Evolutionary conservation across 352 stramenopile genomes (phyloP), one percentile per base, ranked within the genome.

Genomic region (Lagenidium giganteum): DNA sequence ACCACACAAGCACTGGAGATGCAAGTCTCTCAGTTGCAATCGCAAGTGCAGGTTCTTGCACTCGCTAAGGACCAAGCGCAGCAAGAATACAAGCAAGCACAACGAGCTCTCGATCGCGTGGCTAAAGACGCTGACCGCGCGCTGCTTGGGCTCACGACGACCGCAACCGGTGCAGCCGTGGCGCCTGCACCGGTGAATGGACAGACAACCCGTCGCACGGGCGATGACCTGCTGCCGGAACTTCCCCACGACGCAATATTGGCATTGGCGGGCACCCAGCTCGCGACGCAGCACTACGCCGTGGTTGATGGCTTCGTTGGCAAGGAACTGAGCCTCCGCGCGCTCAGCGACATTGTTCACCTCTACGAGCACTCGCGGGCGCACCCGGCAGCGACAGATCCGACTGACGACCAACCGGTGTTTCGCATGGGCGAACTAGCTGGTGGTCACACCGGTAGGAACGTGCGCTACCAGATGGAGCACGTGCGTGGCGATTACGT

Each of bases 401-500:
- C 12, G 6, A 11, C 24, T 42, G 27, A 4, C 13, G 11, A 38
- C 11, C 7, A 12, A 18, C 32, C 32, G 16, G 32, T 20, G 16
- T 72, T 80, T 28, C 33, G 53, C 22, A 40, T 63, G 3, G 68
- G 64, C 3, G 69, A 72, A 12, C 66, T 81, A 2, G 65, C 69
- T 1, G 65, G 65, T 4, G 69, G 69, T 20, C 64, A 61, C 30
- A 71, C 69, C 5, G 69, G 69, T 2, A 49, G 53, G 12, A 76
- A 71, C 27, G 27, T 78, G 5, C 55, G 65, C 5, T 81, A 78
- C 42, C 63, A 67, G 32, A 70, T 75, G 65, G 30, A 42, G 14
- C 55, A 73, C 11, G 62, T 81, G 17, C 65, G 69, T 18, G 69
- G 69, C 2, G 69, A 81, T 36, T 64, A 68, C 42, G 51, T 81